Evolutionary conservation across 225 moss, liverwort and hornwort genomes (phyloP), one percentile per base, ranked within the genome.

Genomic region (Asterella californica): DNA sequence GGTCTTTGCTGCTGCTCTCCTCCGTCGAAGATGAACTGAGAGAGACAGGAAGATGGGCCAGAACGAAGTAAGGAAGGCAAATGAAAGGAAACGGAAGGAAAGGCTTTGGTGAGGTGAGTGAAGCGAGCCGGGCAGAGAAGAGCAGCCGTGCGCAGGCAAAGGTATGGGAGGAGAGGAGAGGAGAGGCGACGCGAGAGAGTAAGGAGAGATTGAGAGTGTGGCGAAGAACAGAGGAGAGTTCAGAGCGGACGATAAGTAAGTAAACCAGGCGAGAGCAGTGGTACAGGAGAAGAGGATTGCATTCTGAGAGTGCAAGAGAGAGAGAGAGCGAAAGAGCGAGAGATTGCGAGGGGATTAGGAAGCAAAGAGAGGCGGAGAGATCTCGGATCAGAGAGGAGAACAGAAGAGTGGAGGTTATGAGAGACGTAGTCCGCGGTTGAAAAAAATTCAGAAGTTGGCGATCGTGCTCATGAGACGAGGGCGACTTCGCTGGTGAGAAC

Each of bases 391-490:
- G 53, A 53, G 74, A 33, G 50, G 18, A 57, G 75, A 76, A 30
- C 9, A 53, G 57, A 57, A 38, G 57, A 57, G 75, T 29, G n/a
- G 52, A 30, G 75, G 75, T 59, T 76, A 76, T 59, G 59, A 36
- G 75, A 57, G 37, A n/a, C 38, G 5, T 57, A 76, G 75, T 57
- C 37, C 59, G 59, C 53, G 55, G 75, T 76, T 59, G 75, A 76
- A 59, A 36, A 36, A 25, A 76, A 76, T 76, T 76, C 37, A 59
- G 25, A 33, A 36, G 57, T 10, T 27, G 62, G 77, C 77, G 77
- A 77, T 77, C 77, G 77, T 61, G 77, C 77, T 77, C 77, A 77
- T 77, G 77, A 77, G 77, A 77, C 77, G 77, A 47, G 77, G 77
- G 63, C 77, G 77, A 62, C 77, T 63, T 77, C 77, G 77, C 77